These are phyloP conservation scores for Pleurotus djamor DNA, from an alignment of 768 basidiomycete genomes.

Conservation along the genomic window DNA sequence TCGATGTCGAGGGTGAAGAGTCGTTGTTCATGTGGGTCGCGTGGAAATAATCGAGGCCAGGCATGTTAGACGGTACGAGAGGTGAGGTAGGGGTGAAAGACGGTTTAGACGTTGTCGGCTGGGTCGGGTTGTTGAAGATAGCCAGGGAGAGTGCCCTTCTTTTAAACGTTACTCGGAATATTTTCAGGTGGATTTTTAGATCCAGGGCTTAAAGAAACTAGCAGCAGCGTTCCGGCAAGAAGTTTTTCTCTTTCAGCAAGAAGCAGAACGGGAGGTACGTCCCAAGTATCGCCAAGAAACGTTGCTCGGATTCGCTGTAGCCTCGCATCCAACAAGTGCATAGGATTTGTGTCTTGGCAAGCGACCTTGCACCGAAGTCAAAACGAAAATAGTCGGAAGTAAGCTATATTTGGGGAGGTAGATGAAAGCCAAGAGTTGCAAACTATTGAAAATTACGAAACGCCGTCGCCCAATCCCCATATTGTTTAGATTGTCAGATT, in stretches of 20 bases:
- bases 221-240: background rate
- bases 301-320: background rate
- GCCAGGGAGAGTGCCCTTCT: background rate
- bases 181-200: too few species aligned
- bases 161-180: too few species aligned
- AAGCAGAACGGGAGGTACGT: background rate
- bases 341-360: background rate
- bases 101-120: too few species aligned
- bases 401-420: background rate
- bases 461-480: background rate
- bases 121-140: background rate
- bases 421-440: background rate
- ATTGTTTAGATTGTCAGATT: too few species aligned
- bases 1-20: background rate
- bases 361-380: background rate
- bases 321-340: background rate
- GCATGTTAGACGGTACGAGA: background rate
- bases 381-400: background rate
- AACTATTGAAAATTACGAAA: background rate
- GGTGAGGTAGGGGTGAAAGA: too few species aligned
- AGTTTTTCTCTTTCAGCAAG: background rate
- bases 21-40: background rate
- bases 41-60: slow-evolving; percentile 3
- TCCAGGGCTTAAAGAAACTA: too few species aligned
- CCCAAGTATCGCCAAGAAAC: background rate